Base-by-base conservation (phyloP, 2,329 filamentous ascomycete genomes). In the Lasiodiplodia theobromae region DNA sequence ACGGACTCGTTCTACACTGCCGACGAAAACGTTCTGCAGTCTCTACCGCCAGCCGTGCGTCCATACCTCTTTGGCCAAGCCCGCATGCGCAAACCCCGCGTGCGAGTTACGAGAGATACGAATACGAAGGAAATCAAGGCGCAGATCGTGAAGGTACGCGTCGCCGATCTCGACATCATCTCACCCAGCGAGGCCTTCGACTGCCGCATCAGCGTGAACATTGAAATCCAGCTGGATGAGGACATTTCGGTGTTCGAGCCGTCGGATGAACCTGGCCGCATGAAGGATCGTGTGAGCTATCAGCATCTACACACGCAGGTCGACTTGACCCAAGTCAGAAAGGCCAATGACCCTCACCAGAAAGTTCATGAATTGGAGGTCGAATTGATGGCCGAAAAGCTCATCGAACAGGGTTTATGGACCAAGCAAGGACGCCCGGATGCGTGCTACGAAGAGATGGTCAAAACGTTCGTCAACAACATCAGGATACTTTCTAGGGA, bases 281-380 rank as follows among this genome's bases (percentile, higher is more conserved):
- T 88, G 73, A 99, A 99, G 79, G 94, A 99, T 79, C 88, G 96
- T 21, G 84, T 99, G 77, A 96, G 92, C 76, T 99, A 99, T 81
- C 90, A 86, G 11, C 96, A 98, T 77, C 86, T 94, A 51, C 76
- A 77, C 34, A 97, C 96, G 77, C 92, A 96, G 77, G 87, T 99
- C 73, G 96, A 99, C 80, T 83, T 99, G 63, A 99, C 96, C 0
- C 94, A 97, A 78, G 96, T 99, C 52, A 91, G 89, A 12, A 86
- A 77, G 54, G 75, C 80, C 40, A 83, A 86, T 70, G 76, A 80
- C 11, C 76, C 72, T 5, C 72, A 74, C 54, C 84, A 86, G 68
- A 93, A 92, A 73, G 90, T 92, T 71, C 92, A 95, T 75, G 93
- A 96, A 80, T 85, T 96, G 7, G 93, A 96, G 76, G 86, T 96